Base-by-base conservation (phyloP, 2,329 filamentous ascomycete species). In the Pseudogymnoascus sp. region DNA sequence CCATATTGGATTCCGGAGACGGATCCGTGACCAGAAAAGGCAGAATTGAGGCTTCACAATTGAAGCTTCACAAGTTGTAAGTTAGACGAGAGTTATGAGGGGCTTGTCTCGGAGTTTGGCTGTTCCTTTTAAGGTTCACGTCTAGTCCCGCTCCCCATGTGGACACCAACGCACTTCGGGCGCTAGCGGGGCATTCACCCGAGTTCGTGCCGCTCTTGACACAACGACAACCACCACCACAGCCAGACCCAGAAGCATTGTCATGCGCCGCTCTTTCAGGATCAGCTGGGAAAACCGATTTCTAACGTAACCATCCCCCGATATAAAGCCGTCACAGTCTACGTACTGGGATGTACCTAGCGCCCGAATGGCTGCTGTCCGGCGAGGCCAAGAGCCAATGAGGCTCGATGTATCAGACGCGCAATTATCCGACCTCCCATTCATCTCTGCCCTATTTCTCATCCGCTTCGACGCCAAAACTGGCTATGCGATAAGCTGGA, bases 401-500 rank as follows among this genome's bases (percentile, higher is more conserved):
- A 72, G 68, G 59, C 62, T 73, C 62, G 68, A 73, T 58, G 64
- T 73, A n/a, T 62, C 69, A 16, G 66, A 61, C 37, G 61, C 62
- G 49, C 49, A 55, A 55, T 55, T 55, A 6, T 61, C 60, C 16
- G 82, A 84, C 66, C 76, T 82, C 8, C 84, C 84, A 59, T 81
- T 82, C 61, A 85, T 93, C 71, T 88, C 88, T 40, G 91, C 91
- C 33, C 82, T 96, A 37, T 96, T 96, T 75, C 82, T 96, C 66
- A 93, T 96, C 76, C 86, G 90, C 72, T 96, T 96, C 78, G 92
- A 96, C 76, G 89, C 93, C 77, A 95, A 93, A 75, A 88, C 91
- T 71, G 92, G 92, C 79, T 96, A 88, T 76, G 96, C 91, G 52
- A 89, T 97, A 72, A 85, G 86, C 37, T 97, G 95, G 95, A 91